Base-by-base conservation (phyloP, 352 stramenopile genomes). In the Aphanomyces invadans region DNA sequence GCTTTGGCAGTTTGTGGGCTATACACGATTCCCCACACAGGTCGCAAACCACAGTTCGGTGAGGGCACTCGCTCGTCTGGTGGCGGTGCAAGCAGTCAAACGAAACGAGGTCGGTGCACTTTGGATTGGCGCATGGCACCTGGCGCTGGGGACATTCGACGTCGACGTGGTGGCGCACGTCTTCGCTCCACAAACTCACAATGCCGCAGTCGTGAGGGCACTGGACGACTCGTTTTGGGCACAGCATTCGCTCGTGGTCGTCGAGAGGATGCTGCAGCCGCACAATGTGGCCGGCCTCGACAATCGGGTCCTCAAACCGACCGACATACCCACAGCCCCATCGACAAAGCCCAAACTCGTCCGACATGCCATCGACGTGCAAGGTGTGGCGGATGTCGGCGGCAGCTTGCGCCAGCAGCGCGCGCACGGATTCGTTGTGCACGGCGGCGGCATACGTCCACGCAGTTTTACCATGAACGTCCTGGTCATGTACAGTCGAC, bases 21-120 rank as follows among this genome's bases (percentile, higher is more conserved):
- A 65, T 73, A 77, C 88, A 87, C 19, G 55, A 68, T 69, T 90
- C 83, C 15, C 77, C 81, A 39, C 83, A 92, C 15, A 54, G 59
- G 19, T 25, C 66, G 32, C 83, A 92, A 4, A 64, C 42, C 3
- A 88, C 62, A 1, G 70, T 53, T 0, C 83, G 77, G 15, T 79
- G 79, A 0, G 74, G 72, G 23, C 83, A 90, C 49, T 80, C 71
- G 0, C 76, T 65, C 7, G 61, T 49, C 12, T 75, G 66, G 57
- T 92, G 83, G 0, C 23, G 56, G 0, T 2, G 10, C 0, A 79
- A 66, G 25, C 71, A 32, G 26, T 66, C 52, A 45, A 71, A 70
- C 17, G 66, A 53, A 15, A 80, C 70, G n/a, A 23, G 51, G 0
- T 44, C 46, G 0, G 39, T 72, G 48, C 83, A 92, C 31, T 89